Evolutionary conservation across 495 filamentous ascomycete genomes (phyloP), one percentile per base, ranked within the genome.

Genomic region (Neurospora sp.): DNA sequence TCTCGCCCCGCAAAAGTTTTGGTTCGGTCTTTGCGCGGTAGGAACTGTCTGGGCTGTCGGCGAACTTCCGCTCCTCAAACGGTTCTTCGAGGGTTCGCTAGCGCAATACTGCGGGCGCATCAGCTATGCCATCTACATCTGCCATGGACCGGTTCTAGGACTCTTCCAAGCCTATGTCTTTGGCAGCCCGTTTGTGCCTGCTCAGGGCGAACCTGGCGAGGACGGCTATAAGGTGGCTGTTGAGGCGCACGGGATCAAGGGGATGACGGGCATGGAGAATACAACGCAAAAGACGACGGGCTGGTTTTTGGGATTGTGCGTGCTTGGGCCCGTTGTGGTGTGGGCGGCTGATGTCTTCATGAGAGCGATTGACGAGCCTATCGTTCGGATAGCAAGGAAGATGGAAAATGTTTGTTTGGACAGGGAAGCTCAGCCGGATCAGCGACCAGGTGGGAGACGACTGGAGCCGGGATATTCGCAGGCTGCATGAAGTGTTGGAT

Each of bases 71-170:
- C 40, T 70, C 11, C 81, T 91, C 73, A 86, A 88, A 73, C 80
- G 79, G 39, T 76, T 90, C 44, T 89, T 91, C 79, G 86, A 84
- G 62, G 86, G 86, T 49, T 78, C 82, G 0, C 66, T 91, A 0
- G 88, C 88, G 27, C 90, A 90, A 76, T 91, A 91, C 76, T 84
- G 89, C 16, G 90, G 89, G 46, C 85, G 87, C 35, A 87, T 90
- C 76, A 89, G 87, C 40, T 91, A 85, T 74, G 85, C 88, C 10
- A 84, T 91, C 41, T 91, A 90, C 71, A 87, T 90, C 72, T 84
- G 88, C 38, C 89, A 91, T 71, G 89, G 88, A 1, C 86, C 87
- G 12, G 85, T 90, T 23, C 82, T 90, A 3, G 84, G 83, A 70
- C 81, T 84, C 0, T 81, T 87, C 70, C 85, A 86, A 41, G 85